These are phyloP conservation scores for Globisporangium apiculatum DNA, from an alignment of 352 stramenopile genomes.

Conservation along the genomic window DNA sequence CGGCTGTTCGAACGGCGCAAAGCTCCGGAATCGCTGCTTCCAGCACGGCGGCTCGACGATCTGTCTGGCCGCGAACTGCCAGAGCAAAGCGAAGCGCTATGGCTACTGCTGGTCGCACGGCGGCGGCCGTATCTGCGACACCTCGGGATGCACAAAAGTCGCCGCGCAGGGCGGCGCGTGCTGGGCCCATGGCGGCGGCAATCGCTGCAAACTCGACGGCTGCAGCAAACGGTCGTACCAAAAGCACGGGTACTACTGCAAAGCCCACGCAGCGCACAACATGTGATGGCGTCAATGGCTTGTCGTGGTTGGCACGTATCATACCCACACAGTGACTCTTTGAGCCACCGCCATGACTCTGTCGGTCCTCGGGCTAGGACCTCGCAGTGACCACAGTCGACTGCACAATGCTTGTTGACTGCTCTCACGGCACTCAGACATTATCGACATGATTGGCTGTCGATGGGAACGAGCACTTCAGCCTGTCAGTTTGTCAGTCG, in stretches of 20 bases:
- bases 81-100: constrained; percentile 33
- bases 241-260: constrained; percentile 43
- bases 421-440: too few species aligned
- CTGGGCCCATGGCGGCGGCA: constrained; percentile 39
- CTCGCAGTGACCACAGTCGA: too few species aligned
- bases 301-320: too few species aligned
- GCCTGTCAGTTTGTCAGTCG: too few species aligned
- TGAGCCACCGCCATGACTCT: too few species aligned
- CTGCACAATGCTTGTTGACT: too few species aligned
- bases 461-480: too few species aligned
- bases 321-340: too few species aligned
- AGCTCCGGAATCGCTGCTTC: constrained; percentile 35
- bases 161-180: constrained; percentile 25
- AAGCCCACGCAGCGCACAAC: constrained; percentile 26
- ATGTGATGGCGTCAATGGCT: neutral
- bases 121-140: constrained; percentile 31
- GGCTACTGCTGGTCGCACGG: constrained; percentile 37
- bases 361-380: too few species aligned
- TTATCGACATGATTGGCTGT: too few species aligned
- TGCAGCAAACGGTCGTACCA: constrained; percentile 45
- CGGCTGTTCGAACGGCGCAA: constrained; percentile 30
- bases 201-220: constrained; percentile 33
- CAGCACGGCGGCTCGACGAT: constrained; percentile 33
- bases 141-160: constrained; percentile 29
- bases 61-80: constrained; percentile 23